Conservation (phyloP, 192 early-diverging fungal species). For the Backusella liffmaniae region DNA sequence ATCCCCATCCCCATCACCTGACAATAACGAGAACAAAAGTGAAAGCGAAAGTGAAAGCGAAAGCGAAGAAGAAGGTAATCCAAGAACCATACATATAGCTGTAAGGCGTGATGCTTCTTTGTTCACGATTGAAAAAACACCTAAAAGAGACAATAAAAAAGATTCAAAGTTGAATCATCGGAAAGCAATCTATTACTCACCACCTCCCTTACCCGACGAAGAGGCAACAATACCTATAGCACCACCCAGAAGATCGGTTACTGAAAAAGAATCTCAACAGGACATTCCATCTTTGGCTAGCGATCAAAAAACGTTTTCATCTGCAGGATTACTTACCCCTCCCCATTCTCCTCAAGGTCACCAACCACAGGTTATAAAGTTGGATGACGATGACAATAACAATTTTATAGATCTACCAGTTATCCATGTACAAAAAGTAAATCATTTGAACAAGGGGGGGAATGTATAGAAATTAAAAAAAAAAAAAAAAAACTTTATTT, state of each 20-base stretch:
- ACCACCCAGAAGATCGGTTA: background rate
- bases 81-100: conserved; percentile 7
- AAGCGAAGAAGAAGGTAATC: background rate
- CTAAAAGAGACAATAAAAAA: background rate
- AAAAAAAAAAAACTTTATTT: background rate
- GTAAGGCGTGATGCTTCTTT: conserved; percentile 10
- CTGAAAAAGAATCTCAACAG: background rate
- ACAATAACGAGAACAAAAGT: background rate
- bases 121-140: conserved; percentile 12
- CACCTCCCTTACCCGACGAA: background rate
- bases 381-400: background rate
- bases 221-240: background rate
- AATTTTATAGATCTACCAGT: background rate
- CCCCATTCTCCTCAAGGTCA: background rate
- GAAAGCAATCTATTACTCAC: background rate
- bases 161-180: background rate
- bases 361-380: background rate
- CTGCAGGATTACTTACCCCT: conserved; percentile 5
- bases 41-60: background rate
- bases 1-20: background rate
- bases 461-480: background rate
- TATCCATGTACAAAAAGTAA: conserved; percentile 16
- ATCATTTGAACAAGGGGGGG: background rate
- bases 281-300: background rate
- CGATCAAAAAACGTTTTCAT: background rate